A percentile compares a stretch with the other conserved stretches of the same genome.
Conservation (phyloP, 371 early-diverging fungal genomes). For the Rhizopus sp. region DNA sequence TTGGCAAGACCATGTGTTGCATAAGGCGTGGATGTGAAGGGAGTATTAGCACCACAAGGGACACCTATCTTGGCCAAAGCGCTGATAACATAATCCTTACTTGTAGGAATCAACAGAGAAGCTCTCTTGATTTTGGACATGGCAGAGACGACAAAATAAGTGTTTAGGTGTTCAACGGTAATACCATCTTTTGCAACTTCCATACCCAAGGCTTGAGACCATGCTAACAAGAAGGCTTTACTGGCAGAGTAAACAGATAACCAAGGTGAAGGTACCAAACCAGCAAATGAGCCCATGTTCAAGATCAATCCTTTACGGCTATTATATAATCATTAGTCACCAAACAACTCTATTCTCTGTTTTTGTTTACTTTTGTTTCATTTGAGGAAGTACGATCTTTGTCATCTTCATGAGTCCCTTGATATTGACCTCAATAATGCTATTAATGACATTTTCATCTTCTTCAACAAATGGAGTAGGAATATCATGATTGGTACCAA, state of each 20-base stretch:
- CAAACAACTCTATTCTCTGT: neutral
- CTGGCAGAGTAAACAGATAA: slow-evolving; percentile 93
- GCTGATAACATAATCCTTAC: slow-evolving; percentile 76
- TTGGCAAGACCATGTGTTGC: slow-evolving; percentile 79
- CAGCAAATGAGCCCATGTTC: slow-evolving; percentile 94
- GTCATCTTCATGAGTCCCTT: slow-evolving; percentile 85
- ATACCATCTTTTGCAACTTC: slow-evolving; percentile 81
- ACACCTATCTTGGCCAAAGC: slow-evolving; percentile 80
- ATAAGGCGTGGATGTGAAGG: slow-evolving; percentile 79
- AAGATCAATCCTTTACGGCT: slow-evolving; percentile 86
- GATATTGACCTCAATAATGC: slow-evolving; percentile 90
- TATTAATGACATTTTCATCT: slow-evolving; percentile 60
- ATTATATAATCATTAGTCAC: slow-evolving; percentile 5
- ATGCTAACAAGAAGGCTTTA: slow-evolving; percentile 91
- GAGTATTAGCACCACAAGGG: slow-evolving; percentile 69
- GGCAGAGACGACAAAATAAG: slow-evolving; percentile 90
- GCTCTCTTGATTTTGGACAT: slow-evolving; percentile 93
- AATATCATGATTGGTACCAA: slow-evolving; percentile 87
- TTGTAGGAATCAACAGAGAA: slow-evolving; percentile 76
- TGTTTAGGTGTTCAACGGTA: slow-evolving; percentile 88
- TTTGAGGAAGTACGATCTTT: slow-evolving; percentile 77
- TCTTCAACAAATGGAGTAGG: slow-evolving; percentile 86
- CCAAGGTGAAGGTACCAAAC: slow-evolving; percentile 85
- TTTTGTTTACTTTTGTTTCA: slow-evolving; percentile 51
- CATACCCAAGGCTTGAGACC: slow-evolving; percentile 86